phyloP scores from a whole-genome alignment of 176 grass and related monocot genomes.

The Avena insularis region DNA sequence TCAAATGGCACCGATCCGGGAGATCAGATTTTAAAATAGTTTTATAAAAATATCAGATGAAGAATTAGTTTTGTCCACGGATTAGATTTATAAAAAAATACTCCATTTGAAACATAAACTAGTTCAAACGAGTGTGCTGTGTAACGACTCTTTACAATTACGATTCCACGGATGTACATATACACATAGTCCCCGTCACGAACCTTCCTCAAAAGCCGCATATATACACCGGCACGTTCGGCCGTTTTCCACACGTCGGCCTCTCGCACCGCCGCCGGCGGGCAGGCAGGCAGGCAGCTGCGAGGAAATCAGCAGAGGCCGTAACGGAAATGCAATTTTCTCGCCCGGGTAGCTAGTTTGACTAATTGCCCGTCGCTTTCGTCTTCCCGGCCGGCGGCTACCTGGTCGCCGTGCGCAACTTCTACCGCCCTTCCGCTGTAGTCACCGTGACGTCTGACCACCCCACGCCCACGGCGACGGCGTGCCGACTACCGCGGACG shows the following conservation, averaged over 20 bases:
- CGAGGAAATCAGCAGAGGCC: constrained; percentile 25
- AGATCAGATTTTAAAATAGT: too few relatives aligned
- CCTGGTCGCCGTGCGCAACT: constrained; percentile 30
- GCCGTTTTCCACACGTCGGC: constrained; percentile 6
- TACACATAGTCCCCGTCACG: too few relatives aligned
- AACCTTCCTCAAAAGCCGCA: background rate
- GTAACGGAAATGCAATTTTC: background rate
- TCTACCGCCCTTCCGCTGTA: constrained; percentile 50
- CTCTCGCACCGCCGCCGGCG: background rate
- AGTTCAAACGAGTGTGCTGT: too few relatives aligned
- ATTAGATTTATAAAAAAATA: too few relatives aligned
- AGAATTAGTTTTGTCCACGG: too few relatives aligned
- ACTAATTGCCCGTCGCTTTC: constrained; percentile 17
- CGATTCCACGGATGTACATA: too few relatives aligned
- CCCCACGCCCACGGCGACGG: constrained; percentile 44
- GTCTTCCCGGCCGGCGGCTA: constrained; percentile 31
- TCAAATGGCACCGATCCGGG: too few relatives aligned
- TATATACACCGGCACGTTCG: background rate
- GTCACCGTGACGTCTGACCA: constrained; percentile 28
- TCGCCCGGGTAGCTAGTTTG: background rate
- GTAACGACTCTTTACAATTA: too few relatives aligned
- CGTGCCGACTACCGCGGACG: constrained; percentile 50
- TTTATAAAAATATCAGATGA: too few relatives aligned
- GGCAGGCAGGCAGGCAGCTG: background rate
- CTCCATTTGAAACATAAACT: too few relatives aligned